Evolutionary conservation across 192 early-diverging fungal genomes (phyloP).

Genomic region (Coemansia asiatica): DNA sequence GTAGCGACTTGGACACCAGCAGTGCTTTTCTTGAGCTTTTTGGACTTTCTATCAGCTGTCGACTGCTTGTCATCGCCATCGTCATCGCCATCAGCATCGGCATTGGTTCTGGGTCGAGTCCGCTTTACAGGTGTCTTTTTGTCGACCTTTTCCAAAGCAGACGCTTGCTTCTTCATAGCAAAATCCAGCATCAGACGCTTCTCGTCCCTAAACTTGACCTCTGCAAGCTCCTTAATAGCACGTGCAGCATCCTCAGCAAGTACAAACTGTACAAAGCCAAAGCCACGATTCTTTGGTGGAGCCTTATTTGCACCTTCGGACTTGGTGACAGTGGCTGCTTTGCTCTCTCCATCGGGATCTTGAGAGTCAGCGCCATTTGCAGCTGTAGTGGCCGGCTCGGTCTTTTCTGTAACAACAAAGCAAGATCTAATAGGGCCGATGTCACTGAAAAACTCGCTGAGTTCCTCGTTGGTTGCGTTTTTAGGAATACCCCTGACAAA

Average conservation of each 20-base stretch:
- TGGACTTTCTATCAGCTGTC: constrained; percentile 23
- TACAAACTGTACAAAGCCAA: constrained; percentile 87
- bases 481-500: constrained; percentile 89
- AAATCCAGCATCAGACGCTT: constrained; percentile 75
- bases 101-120: neutral
- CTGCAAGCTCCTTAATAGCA: constrained; percentile 75
- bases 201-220: constrained; percentile 70
- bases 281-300: constrained; percentile 69
- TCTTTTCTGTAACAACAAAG: constrained; percentile 77
- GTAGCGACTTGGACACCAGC: constrained; percentile 7
- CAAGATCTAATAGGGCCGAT: constrained; percentile 86
- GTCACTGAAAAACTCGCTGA: constrained; percentile 87
- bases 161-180: constrained; percentile 59
- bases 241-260: constrained; percentile 59
- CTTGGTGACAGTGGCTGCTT: constrained; percentile 1
- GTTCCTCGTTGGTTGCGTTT: constrained; percentile 74
- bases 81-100: neutral
- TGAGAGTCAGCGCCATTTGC: constrained; percentile 7
- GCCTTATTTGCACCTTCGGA: constrained; percentile 7
- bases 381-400: constrained; percentile 41
- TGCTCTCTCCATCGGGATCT: neutral
- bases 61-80: constrained; percentile 10
- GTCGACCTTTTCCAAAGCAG: neutral
- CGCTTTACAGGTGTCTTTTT: constrained; percentile 18
- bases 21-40: constrained; percentile 38